Conservation (phyloP, 2,329 filamentous ascomycete genomes). For the Penicillium verrucosum region DNA sequence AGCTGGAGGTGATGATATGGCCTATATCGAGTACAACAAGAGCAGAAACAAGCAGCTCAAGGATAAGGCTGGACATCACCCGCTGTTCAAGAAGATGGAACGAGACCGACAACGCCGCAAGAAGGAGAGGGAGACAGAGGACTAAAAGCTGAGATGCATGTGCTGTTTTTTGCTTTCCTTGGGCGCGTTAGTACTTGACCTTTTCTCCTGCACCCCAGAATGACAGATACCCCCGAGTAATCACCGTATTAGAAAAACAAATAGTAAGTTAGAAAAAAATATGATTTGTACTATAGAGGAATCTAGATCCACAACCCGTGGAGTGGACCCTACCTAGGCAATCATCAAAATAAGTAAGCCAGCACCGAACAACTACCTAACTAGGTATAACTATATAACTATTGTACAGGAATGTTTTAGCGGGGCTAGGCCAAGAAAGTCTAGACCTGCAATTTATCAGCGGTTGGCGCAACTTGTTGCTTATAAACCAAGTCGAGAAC, state of each 20-base stretch:
- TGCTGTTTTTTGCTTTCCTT: background rate
- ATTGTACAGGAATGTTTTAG: too few species aligned
- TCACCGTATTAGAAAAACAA: background rate
- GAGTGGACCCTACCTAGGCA: too few species aligned
- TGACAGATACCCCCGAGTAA: slow-evolving; percentile 6
- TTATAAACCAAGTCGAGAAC: too few species aligned
- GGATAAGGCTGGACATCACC: slow-evolving; percentile 57
- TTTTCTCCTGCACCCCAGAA: slow-evolving; percentile 2
- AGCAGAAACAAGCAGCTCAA: slow-evolving; percentile 65
- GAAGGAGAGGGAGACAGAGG: slow-evolving; percentile 42
- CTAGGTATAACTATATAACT: too few species aligned
- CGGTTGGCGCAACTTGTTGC: too few species aligned
- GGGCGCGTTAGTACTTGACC: background rate
- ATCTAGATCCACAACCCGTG: background rate
- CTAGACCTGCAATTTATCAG: too few species aligned
- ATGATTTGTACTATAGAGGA: too few species aligned
- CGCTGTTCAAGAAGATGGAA: slow-evolving; percentile 65
- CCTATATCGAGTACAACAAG: slow-evolving; percentile 84
- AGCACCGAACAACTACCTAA: background rate
- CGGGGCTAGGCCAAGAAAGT: too few species aligned
- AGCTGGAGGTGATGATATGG: slow-evolving; percentile 93
- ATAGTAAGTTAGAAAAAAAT: background rate
- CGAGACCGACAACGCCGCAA: slow-evolving; percentile 59
- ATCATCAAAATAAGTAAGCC: too few species aligned
- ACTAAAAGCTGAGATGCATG: slow-evolving; percentile 8